A percentile compares a stretch with the other conserved stretches of the same genome.
These are phyloP conservation scores for Backusella macrospora DNA, from an alignment of 192 early-diverging fungal genomes.

Conservation along the genomic window DNA sequence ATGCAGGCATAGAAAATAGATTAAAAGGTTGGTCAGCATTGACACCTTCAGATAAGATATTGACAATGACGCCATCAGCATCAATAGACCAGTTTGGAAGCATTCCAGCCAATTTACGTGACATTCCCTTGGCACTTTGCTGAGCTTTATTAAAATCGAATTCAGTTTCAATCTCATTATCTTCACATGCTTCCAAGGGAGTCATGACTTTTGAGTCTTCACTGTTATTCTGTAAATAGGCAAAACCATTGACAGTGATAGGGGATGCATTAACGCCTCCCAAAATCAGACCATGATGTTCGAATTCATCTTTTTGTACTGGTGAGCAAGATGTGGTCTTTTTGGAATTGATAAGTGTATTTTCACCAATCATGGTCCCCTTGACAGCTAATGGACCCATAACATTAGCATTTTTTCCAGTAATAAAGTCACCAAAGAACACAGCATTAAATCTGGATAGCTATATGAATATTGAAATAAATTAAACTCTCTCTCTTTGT, in stretches of 20 bases:
- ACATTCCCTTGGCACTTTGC: background rate
- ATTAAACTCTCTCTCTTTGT: background rate
- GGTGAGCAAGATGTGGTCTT: background rate
- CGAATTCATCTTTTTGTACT: background rate
- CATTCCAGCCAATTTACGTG: slow-evolving; percentile 11
- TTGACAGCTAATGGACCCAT: background rate
- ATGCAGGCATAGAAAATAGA: slow-evolving; percentile 6
- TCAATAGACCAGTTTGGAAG: slow-evolving; percentile 18
- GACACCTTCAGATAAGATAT: background rate
- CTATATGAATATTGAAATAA: background rate
- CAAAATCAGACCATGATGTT: slow-evolving; percentile 4
- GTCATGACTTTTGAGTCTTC: background rate
- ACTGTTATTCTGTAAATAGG: background rate
- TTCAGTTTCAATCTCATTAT: background rate
- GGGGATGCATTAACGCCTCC: background rate
- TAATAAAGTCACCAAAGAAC: slow-evolving; percentile 12
- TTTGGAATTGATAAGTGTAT: background rate
- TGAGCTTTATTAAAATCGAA: background rate
- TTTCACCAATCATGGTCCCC: slow-evolving; percentile 10
- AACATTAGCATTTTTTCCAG: background rate
- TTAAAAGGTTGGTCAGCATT: slow-evolving; percentile 8
- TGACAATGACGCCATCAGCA: background rate
- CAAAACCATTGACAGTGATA: slow-evolving; percentile 4
- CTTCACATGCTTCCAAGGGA: background rate
- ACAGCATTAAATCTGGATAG: slow-evolving; percentile 1